Evolutionary conservation across 78 protist genomes (phyloP).

Genomic region (Chrysochromulina tobinii): DNA sequence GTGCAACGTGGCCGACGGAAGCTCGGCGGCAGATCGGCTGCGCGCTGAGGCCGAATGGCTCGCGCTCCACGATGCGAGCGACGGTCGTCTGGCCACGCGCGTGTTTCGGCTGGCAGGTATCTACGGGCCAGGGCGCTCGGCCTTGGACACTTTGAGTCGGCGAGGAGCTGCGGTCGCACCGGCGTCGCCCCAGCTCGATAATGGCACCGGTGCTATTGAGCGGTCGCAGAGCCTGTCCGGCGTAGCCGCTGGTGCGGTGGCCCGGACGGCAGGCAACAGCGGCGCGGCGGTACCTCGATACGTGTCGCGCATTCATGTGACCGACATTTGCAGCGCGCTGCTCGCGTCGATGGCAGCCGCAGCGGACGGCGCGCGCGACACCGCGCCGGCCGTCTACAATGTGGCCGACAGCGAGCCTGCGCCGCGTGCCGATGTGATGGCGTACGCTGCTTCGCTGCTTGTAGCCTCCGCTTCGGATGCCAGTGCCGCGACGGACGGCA

Average conservation of each 20-base stretch:
- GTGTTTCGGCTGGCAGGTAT: slow-evolving; percentile 57
- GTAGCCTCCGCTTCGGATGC: background rate
- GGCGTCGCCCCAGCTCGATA: background rate
- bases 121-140: slow-evolving; percentile 48
- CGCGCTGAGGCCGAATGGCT: slow-evolving; percentile 19
- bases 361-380: background rate
- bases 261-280: too few species aligned
- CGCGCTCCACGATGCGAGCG: background rate
- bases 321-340: slow-evolving; percentile 29
- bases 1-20: background rate
- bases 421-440: slow-evolving; percentile 30
- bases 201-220: background rate
- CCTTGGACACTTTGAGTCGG: background rate
- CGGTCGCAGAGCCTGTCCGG: background rate
- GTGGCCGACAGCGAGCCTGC: slow-evolving; percentile 48
- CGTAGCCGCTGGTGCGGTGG: background rate
- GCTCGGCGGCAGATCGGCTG: background rate
- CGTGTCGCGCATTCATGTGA: slow-evolving; percentile 40
- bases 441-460: background rate
- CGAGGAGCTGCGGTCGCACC: background rate
- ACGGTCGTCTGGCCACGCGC: background rate
- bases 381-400: background rate
- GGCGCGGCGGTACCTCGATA: too few species aligned
- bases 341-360: slow-evolving; percentile 7
- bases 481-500: too few species aligned